phyloP scores from a whole-genome alignment of 805 yeast genomes.

The Limtongia smithiae region DNA sequence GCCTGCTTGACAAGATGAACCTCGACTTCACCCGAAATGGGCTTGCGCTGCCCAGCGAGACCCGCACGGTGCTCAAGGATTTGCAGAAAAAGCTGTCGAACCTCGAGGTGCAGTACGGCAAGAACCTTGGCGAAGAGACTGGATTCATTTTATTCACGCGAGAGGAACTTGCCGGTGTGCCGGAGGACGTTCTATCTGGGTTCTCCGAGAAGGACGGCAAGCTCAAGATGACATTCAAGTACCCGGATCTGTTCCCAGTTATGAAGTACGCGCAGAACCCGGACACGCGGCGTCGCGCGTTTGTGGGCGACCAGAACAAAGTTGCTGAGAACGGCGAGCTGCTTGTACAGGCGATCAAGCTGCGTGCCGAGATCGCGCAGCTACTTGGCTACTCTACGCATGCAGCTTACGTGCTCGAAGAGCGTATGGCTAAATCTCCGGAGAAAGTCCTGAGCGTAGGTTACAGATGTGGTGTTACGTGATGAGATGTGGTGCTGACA shows the following conservation, averaged over 20 bases:
- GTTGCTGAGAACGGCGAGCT: conserved; percentile 61
- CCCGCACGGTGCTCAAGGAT: conserved; percentile 54
- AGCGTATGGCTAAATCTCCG: conserved; percentile 74
- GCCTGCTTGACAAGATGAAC: conserved; percentile 56
- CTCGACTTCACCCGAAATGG: conserved; percentile 65
- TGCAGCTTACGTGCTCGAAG: conserved; percentile 69
- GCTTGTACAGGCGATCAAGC: conserved; percentile 54
- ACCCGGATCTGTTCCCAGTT: conserved; percentile 77
- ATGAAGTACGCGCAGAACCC: conserved; percentile 63
- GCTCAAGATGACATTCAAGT: conserved; percentile 70
- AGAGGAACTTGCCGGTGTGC: conserved; percentile 71
- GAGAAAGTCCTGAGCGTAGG: conserved; percentile 46
- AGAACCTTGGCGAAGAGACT: conserved; percentile 47
- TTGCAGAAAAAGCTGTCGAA: conserved; percentile 59
- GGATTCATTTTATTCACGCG: conserved; percentile 57
- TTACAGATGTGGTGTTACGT: not conserved
- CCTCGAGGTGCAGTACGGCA: conserved; percentile 54
- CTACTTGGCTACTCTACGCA: conserved; percentile 64
- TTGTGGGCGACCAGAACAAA: conserved; percentile 64
- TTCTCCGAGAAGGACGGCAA: conserved; percentile 50
- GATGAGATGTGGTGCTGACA: not conserved
- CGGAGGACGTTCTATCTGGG: conserved; percentile 57
- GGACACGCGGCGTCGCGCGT: conserved; percentile 64
- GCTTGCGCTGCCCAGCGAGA: conserved; percentile 53
- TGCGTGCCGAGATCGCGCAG: conserved; percentile 61